Evolutionary conservation across 345 rosid species (phyloP).

Genomic region (Reutealis trisperma): DNA sequence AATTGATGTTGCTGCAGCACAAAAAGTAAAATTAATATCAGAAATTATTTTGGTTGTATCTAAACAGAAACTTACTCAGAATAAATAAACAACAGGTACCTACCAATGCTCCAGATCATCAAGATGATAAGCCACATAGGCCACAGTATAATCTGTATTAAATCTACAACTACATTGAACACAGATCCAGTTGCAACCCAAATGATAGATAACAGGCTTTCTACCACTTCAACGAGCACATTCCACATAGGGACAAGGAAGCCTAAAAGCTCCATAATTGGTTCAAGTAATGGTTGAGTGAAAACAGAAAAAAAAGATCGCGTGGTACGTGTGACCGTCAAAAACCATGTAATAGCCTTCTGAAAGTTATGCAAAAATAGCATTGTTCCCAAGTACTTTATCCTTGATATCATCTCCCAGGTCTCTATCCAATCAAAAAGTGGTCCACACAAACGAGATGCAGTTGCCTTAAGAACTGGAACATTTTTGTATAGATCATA

Average conservation of each 20-base stretch:
- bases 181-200: constrained; percentile 51
- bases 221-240: constrained; percentile 45
- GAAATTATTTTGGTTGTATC: constrained; percentile 2
- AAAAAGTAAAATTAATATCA: constrained; percentile 8
- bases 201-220: constrained; percentile 50
- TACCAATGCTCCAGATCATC: constrained; percentile 61
- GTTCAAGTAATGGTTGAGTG: constrained; percentile 58
- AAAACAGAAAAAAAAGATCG: constrained; percentile 65
- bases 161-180: constrained; percentile 45
- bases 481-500: constrained; percentile 97
- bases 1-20: constrained; percentile 55
- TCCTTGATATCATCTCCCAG: constrained; percentile 97
- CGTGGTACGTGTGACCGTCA: constrained; percentile 49
- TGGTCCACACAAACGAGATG: constrained; percentile 82
- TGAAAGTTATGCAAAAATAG: constrained; percentile 84
- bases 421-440: constrained; percentile 93
- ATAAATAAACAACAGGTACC: constrained; percentile 18
- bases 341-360: constrained; percentile 77
- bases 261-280: constrained; percentile 44
- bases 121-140: constrained; percentile 62
- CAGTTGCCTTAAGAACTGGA: constrained; percentile 92
- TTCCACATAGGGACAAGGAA: constrained; percentile 72
- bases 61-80: constrained; percentile 7
- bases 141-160: constrained; percentile 52
- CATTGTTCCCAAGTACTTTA: constrained; percentile 98